Evolutionary conservation across 495 filamentous ascomycete genomes (phyloP).

Genomic region (Talaromyces borbonicus): DNA sequence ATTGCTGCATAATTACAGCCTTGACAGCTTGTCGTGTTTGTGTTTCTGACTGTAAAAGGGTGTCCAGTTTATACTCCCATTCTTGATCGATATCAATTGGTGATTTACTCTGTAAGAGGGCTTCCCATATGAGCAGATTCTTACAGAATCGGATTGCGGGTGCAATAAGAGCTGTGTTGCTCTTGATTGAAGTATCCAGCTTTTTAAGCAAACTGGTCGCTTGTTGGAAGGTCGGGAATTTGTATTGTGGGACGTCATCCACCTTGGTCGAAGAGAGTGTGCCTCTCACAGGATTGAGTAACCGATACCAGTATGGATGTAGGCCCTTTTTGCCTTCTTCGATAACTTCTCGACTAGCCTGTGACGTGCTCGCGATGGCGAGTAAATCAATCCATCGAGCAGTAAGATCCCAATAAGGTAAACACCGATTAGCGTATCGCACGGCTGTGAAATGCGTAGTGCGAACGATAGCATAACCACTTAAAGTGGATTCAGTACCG

Average conservation of each 20-base stretch:
- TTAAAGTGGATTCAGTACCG: constrained; percentile 32
- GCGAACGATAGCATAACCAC: constrained; percentile 39
- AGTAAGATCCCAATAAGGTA: constrained; percentile 65
- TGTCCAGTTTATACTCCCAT: constrained; percentile 75
- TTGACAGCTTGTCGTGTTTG: constrained; percentile 48
- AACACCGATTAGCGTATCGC: constrained; percentile 82
- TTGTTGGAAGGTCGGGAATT: constrained; percentile 37
- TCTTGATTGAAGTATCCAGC: constrained; percentile 5
- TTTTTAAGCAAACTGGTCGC: constrained; percentile 21
- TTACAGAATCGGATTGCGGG: constrained; percentile 61
- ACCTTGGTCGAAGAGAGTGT: constrained; percentile 9
- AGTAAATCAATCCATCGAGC: constrained; percentile 85
- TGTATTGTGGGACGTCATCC: constrained; percentile 23
- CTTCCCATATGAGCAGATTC: constrained; percentile 63
- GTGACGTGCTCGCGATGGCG: constrained; percentile 50
- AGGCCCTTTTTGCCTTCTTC: constrained; percentile 89
- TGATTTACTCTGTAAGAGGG: constrained; percentile 43
- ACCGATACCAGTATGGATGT: constrained; percentile 67
- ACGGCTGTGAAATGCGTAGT: constrained; percentile 73
- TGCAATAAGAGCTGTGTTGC: constrained; percentile 31
- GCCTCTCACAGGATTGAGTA: constrained; percentile 44
- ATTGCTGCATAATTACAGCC: constrained; percentile 31
- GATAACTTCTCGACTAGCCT: constrained; percentile 66
- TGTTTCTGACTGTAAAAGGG: constrained; percentile 54
- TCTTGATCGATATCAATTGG: constrained; percentile 58